Percentiles rank a stretch among this genome's conserved stretches.
phyloP scores from a whole-genome alignment of 805 yeast genomes.

The Wickerhamomyces xylosicus region DNA sequence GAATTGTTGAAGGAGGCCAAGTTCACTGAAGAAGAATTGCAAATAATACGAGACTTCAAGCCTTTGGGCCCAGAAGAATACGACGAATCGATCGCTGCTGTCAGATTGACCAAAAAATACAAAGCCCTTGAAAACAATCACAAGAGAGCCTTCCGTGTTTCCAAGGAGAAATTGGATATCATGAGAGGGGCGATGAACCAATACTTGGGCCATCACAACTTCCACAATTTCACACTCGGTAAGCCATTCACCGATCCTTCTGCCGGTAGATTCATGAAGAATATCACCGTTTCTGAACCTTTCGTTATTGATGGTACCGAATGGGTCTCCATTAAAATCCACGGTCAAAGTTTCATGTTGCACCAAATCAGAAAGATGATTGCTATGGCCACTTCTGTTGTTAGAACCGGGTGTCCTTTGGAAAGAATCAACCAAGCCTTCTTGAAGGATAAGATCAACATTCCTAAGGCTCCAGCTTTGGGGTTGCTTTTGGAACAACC shows the following conservation, averaged over 20 bases:
- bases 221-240: conserved; percentile 83
- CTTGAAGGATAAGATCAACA: conserved; percentile 62
- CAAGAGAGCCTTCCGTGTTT: conserved; percentile 62
- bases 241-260: conserved; percentile 77
- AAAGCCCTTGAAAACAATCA: conserved; percentile 55
- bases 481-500: conserved; percentile 89
- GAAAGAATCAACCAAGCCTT: conserved; percentile 72
- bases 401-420: conserved; percentile 79
- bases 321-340: conserved; percentile 93
- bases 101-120: conserved; percentile 34
- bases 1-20: conserved; percentile 25
- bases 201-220: conserved; percentile 84
- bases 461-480: conserved; percentile 96
- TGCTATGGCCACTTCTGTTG: conserved; percentile 81
- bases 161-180: conserved; percentile 46
- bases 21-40: conserved; percentile 20
- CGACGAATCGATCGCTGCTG: conserved; percentile 27
- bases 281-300: conserved; percentile 73
- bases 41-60: conserved; percentile 16
- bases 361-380: conserved; percentile 98
- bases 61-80: conserved; percentile 28
- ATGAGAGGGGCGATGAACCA: conserved; percentile 61
- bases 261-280: conserved; percentile 74
- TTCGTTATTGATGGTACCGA: conserved; percentile 89
- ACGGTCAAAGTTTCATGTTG: conserved; percentile 96